Percentiles rank a stretch among this genome's conserved stretches.
Evolutionary conservation across 176 grass and related monocot species (phyloP).

Genomic region (Alloteropsis semialata): DNA sequence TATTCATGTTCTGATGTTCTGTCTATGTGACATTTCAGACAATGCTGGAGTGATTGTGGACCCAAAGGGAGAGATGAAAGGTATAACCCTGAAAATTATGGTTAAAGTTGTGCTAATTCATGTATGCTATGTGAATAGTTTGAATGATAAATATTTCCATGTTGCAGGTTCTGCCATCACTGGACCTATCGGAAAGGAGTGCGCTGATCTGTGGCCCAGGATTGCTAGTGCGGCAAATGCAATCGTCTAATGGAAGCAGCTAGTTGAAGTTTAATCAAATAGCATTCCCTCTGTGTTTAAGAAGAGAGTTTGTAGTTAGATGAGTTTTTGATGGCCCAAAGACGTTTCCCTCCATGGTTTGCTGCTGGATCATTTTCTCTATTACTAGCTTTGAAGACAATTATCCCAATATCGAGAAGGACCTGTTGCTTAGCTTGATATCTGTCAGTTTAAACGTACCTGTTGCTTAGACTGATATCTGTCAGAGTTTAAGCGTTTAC

Average conservation of each 20-base stretch:
- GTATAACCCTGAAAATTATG: not conserved
- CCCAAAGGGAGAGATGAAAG: constrained; percentile 87
- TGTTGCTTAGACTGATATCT: too few relatives aligned
- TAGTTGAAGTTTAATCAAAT: not conserved
- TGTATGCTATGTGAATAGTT: not conserved
- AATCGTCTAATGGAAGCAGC: constrained; percentile 48
- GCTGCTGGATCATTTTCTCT: not conserved
- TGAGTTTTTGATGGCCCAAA: not conserved
- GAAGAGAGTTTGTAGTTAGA: not conserved
- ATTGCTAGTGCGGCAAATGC: constrained; percentile 88
- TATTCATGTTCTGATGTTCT: not conserved
- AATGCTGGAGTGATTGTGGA: constrained; percentile 86
- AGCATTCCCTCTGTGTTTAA: not conserved
- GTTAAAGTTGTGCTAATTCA: too few relatives aligned
- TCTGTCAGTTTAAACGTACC: too few relatives aligned
- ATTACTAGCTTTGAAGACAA: not conserved
- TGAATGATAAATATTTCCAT: not conserved
- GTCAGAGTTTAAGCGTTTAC: too few relatives aligned
- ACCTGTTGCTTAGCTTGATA: not conserved
- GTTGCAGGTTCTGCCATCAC: constrained; percentile 79
- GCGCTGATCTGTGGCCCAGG: constrained; percentile 88
- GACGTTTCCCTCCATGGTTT: constrained; percentile 13
- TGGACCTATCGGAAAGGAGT: constrained; percentile 91
- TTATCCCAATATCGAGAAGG: not conserved
- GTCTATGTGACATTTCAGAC: constrained; percentile 34